Conservation (phyloP, 2,329 filamentous ascomycete species). For the Fusarium sp. region DNA sequence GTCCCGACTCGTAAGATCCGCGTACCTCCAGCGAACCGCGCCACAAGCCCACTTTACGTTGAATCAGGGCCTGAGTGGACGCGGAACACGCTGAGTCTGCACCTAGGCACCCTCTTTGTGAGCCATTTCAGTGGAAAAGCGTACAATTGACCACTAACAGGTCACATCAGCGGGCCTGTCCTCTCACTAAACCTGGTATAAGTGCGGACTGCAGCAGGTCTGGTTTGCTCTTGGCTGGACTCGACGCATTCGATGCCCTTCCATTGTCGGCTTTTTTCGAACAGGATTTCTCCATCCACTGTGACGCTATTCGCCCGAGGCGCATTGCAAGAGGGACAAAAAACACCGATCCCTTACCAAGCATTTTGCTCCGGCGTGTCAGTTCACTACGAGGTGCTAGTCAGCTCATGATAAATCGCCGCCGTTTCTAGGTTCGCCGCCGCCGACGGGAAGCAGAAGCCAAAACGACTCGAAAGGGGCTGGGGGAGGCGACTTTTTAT, state of each 20-base stretch:
- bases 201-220: constrained; percentile 35
- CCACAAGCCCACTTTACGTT: constrained; percentile 39
- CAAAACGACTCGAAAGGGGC: constrained; percentile 37
- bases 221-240: constrained; percentile 27
- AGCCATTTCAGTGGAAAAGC: constrained; percentile 40
- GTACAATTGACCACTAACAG: constrained; percentile 36
- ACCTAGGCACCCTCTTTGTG: constrained; percentile 20
- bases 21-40: constrained; percentile 43
- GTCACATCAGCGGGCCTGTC: constrained; percentile 30
- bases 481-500: constrained; percentile 40
- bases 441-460: constrained; percentile 27
- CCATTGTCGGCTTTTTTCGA: constrained; percentile 42
- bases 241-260: constrained; percentile 46
- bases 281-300: constrained; percentile 31
- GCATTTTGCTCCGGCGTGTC: constrained; percentile 40
- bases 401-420: constrained; percentile 50
- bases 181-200: constrained; percentile 39
- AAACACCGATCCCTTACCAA: constrained; percentile 43
- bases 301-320: constrained; percentile 38
- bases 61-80: constrained; percentile 30
- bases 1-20: constrained; percentile 39
- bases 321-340: constrained; percentile 11
- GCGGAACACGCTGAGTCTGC: constrained; percentile 11
- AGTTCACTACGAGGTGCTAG: constrained; percentile 42
- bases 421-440: constrained; percentile 24